phyloP scores from a whole-genome alignment of 1,284 basidiomycete genomes.

The Apiotrichum siamense region DNA sequence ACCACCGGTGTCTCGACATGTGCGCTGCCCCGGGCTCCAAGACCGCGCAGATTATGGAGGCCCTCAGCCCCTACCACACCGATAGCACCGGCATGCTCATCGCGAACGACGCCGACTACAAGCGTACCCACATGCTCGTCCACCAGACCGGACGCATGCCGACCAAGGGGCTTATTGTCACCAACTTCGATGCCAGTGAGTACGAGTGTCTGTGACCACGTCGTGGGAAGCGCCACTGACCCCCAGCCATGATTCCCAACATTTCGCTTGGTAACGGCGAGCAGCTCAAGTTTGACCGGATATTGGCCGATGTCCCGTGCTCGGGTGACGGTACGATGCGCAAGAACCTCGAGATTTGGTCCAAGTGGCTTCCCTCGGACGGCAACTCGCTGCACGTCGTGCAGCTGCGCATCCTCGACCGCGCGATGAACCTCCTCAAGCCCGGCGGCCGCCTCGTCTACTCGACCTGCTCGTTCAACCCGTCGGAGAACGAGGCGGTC shows the following conservation, averaged over 20 bases:
- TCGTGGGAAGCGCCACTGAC: background rate
- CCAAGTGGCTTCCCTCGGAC: constrained; percentile 79
- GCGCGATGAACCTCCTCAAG: constrained; percentile 85
- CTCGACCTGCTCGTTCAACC: constrained; percentile 97
- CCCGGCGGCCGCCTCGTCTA: constrained; percentile 87
- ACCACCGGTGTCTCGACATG: constrained; percentile 88
- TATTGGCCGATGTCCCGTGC: constrained; percentile 92
- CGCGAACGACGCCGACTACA: constrained; percentile 62
- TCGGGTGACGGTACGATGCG: constrained; percentile 93
- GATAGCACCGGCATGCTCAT: constrained; percentile 44
- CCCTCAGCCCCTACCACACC: constrained; percentile 45
- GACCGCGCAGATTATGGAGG: constrained; percentile 47
- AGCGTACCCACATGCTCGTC: constrained; percentile 92
- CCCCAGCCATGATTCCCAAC: constrained; percentile 63
- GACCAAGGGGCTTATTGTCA: constrained; percentile 86
- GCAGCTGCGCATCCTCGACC: constrained; percentile 84
- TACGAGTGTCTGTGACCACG: no score
- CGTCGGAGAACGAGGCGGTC: constrained; percentile 96
- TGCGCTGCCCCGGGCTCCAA: constrained; percentile 99
- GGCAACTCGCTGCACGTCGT: constrained; percentile 89
- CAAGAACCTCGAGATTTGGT: constrained; percentile 96
- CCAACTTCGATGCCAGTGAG: constrained; percentile 81
- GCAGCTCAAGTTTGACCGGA: constrained; percentile 78
- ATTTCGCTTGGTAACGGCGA: constrained; percentile 52
- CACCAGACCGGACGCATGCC: constrained; percentile 95